Evolutionary conservation across 2,329 filamentous ascomycete species (phyloP).

Genomic region (Penicillium italicum): DNA sequence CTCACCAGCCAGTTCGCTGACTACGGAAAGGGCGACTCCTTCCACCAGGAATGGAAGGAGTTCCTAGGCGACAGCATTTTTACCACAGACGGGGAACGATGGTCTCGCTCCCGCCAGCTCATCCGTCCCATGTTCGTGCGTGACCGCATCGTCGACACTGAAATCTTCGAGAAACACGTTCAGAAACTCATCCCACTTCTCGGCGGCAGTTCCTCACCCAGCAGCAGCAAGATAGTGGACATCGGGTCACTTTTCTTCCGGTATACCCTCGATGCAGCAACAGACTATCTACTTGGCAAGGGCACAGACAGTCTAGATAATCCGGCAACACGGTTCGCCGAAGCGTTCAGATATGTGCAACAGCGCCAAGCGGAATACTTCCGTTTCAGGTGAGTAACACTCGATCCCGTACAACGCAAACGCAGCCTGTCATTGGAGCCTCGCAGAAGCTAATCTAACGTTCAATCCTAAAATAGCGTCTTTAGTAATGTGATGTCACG

Average conservation of each 20-base stretch:
- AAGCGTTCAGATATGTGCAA: slow-evolving; percentile 77
- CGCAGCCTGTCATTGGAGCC: neutral
- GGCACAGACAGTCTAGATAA: slow-evolving; percentile 62
- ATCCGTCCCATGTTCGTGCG: slow-evolving; percentile 84
- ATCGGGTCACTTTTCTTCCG: slow-evolving; percentile 76
- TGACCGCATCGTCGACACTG: slow-evolving; percentile 77
- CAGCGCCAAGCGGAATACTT: slow-evolving; percentile 65
- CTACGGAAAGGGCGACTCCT: slow-evolving; percentile 73
- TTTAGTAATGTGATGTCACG: slow-evolving; percentile 62
- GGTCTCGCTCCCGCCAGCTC: slow-evolving; percentile 79
- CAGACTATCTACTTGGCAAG: slow-evolving; percentile 77
- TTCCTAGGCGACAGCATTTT: slow-evolving; percentile 86
- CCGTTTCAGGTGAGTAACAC: slow-evolving; percentile 53
- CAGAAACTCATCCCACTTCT: slow-evolving; percentile 68
- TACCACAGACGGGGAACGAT: slow-evolving; percentile 72
- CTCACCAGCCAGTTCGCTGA: slow-evolving; percentile 82
- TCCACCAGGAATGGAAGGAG: slow-evolving; percentile 70
- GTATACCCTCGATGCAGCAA: slow-evolving; percentile 78
- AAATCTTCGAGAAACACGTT: slow-evolving; percentile 78
- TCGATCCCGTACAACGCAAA: neutral
- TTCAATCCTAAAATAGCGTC: slow-evolving; percentile 44
- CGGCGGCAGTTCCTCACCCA: slow-evolving; percentile 43
- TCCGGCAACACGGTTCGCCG: slow-evolving; percentile 68
- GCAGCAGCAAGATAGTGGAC: slow-evolving; percentile 54
- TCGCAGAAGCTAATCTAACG: slow-evolving; percentile 8